These are phyloP conservation scores for Quercus wislizeni DNA, from an alignment of 306 rosid species.

Conservation along the genomic window DNA sequence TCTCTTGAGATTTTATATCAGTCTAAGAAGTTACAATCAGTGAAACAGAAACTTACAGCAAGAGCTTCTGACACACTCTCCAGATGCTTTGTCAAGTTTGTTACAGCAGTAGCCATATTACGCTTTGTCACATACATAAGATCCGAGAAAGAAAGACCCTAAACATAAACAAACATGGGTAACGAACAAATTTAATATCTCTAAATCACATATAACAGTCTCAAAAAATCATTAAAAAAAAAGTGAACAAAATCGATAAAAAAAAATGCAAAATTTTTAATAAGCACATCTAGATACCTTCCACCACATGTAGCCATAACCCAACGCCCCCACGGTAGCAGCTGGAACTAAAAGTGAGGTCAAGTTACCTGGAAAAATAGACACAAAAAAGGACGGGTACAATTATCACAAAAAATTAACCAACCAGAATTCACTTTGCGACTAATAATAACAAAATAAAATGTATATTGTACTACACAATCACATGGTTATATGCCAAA, in stretches of 20 bases:
- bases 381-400: neutral
- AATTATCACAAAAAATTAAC: neutral
- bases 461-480: too few species aligned
- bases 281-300: conserved; percentile 45
- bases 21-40: neutral
- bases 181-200: conserved; percentile 7
- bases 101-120: conserved; percentile 80
- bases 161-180: conserved; percentile 19
- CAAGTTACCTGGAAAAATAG: conserved; percentile 53
- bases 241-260: too few species aligned
- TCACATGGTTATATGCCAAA: neutral
- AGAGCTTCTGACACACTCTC: conserved; percentile 80
- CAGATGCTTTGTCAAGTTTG: conserved; percentile 77
- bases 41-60: conserved; percentile 60
- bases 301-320: conserved; percentile 98
- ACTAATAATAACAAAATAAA: too few species aligned
- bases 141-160: conserved; percentile 90
- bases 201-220: too few species aligned
- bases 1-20: neutral
- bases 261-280: neutral
- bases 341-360: conserved; percentile 76
- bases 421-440: neutral
- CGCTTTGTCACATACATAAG: conserved; percentile 94
- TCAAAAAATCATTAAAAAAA: neutral
- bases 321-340: conserved; percentile 74